Evolutionary conservation across 2,329 filamentous ascomycete genomes (phyloP).

Genomic region (Sporothrix dimorphospora): DNA sequence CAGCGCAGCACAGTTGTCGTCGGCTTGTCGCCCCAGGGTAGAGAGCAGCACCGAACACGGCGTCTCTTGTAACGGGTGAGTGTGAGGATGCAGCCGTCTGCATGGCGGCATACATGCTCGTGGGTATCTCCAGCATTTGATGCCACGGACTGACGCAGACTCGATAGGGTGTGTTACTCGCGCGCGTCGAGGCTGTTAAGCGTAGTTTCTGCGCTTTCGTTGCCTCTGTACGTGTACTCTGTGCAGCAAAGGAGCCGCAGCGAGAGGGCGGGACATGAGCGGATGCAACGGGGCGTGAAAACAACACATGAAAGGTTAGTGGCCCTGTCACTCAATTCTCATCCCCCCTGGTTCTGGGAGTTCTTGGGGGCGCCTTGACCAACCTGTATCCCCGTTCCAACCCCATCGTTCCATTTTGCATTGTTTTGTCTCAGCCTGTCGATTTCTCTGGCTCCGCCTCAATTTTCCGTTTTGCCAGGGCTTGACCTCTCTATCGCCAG

Average conservation of each 20-base stretch:
- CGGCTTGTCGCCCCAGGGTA: neutral
- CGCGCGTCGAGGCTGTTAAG: neutral
- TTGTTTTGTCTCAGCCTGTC: conserved; percentile 7
- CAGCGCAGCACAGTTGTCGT: neutral
- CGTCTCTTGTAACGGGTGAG: conserved; percentile 3
- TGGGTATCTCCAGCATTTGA: neutral
- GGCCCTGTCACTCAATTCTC: neutral
- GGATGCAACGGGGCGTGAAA: conserved; percentile 24
- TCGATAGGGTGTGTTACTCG: conserved; percentile 8
- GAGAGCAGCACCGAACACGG: neutral
- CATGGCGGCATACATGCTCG: neutral
- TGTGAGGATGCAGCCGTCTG: neutral
- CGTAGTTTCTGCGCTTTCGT: neutral
- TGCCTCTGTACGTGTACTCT: neutral
- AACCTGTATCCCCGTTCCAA: conserved; percentile 3
- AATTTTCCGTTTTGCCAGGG: neutral
- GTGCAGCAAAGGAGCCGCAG: conserved; percentile 8
- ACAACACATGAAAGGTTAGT: conserved; percentile 7
- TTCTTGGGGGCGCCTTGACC: conserved; percentile 4
- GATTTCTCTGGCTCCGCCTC: conserved; percentile 12
- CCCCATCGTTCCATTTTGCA: conserved; percentile 16
- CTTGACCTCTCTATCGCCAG: neutral
- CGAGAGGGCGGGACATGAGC: conserved; percentile 9
- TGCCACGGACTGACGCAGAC: conserved; percentile 17
- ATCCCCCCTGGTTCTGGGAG: conserved; percentile 5